Conservation (phyloP, 495 filamentous ascomycete species). For the Penicillium fimorum region DNA sequence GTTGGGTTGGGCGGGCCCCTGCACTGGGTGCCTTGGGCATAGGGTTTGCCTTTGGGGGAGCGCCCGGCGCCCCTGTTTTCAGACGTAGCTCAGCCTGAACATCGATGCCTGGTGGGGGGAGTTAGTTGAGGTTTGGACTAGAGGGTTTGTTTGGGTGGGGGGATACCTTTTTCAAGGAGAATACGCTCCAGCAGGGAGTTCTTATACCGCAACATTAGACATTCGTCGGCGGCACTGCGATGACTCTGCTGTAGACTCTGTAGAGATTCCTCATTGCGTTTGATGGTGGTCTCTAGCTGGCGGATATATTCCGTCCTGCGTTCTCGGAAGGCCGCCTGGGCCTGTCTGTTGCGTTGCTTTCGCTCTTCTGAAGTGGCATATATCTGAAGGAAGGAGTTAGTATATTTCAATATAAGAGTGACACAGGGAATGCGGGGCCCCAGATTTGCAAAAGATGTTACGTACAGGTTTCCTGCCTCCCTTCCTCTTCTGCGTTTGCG, state of each 20-base stretch:
- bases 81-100: conserved; percentile 91
- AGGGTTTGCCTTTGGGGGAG: conserved; percentile 59
- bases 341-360: conserved; percentile 96
- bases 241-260: conserved; percentile 91
- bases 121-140: conserved; percentile 14
- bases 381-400: conserved; percentile 56
- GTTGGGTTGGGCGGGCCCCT: conserved; percentile 49
- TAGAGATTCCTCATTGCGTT: conserved; percentile 91
- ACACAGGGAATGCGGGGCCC: conserved; percentile 34
- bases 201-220: conserved; percentile 97
- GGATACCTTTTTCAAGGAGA: conserved; percentile 85
- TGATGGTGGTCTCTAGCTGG: conserved; percentile 95
- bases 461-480: conserved; percentile 95
- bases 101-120: conserved; percentile 72
- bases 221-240: conserved; percentile 92
- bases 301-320: conserved; percentile 98
- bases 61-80: conserved; percentile 71
- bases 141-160: neutral
- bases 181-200: conserved; percentile 95
- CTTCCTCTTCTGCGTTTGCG: conserved; percentile 82
- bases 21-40: conserved; percentile 44
- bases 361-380: conserved; percentile 98
- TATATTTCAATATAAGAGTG: conserved; percentile 1
- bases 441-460: conserved; percentile 30
- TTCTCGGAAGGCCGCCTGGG: conserved; percentile 95